A percentile compares a stretch with the other conserved stretches of the same genome.
phyloP scores from a whole-genome alignment of 495 filamentous ascomycete genomes.

The Chaetomium cochliodes region DNA sequence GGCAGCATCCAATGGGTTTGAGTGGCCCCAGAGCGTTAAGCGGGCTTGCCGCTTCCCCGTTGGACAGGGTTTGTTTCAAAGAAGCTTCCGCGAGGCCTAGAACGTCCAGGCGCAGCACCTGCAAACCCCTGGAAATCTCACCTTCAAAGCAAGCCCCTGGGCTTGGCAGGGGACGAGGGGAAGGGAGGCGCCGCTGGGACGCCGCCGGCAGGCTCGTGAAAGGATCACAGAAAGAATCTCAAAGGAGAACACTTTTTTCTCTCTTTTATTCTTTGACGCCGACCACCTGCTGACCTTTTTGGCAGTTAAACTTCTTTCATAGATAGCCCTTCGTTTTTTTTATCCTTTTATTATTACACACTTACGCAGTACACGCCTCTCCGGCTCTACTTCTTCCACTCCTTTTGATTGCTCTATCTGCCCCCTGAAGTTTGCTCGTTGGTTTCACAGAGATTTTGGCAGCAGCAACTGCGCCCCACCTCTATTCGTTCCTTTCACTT shows the following conservation, averaged over 20 bases:
- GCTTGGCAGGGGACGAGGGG: slow-evolving; percentile 6
- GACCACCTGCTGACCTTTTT: not conserved
- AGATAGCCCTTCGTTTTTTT: not conserved
- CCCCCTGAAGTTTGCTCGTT: not conserved
- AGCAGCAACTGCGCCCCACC: not conserved
- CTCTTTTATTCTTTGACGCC: not conserved
- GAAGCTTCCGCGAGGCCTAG: slow-evolving; percentile 4
- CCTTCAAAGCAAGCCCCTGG: not conserved
- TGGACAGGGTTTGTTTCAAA: slow-evolving; percentile 16
- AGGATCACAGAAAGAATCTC: not conserved
- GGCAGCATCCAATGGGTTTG: not conserved
- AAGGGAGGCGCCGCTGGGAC: not conserved
- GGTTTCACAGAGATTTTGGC: not conserved
- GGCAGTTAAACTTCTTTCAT: not conserved
- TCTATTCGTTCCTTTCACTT: not conserved
- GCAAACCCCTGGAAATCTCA: slow-evolving; percentile 4
- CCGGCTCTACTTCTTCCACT: not conserved
- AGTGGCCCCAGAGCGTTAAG: not conserved
- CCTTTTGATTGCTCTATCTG: not conserved
- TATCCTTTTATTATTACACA: not conserved
- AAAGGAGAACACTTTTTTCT: not conserved
- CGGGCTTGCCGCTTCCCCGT: not conserved
- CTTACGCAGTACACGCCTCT: too few relatives aligned
- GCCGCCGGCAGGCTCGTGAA: too few relatives aligned
- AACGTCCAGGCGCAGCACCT: slow-evolving; percentile 3